A percentile compares a stretch with the other conserved stretches of the same genome.
Conservation (phyloP, 2,329 filamentous ascomycete species). For the Talaromyces sp. region DNA sequence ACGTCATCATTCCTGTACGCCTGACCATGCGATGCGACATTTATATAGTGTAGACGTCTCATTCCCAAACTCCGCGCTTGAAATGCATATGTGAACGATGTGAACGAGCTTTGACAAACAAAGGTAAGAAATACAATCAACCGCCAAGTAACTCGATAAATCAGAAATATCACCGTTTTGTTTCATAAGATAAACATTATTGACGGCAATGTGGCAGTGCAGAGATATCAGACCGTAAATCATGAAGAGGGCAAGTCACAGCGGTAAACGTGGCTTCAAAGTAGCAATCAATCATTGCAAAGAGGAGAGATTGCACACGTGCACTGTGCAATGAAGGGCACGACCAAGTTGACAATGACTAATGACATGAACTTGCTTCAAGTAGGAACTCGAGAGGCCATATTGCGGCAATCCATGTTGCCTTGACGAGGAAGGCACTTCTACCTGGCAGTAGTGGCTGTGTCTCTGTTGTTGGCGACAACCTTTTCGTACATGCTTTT, state of each 20-base stretch:
- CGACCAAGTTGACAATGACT: neutral
- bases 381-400: neutral
- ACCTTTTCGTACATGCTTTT: conserved; percentile 40
- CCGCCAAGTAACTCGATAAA: neutral
- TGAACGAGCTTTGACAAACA: conserved; percentile 10
- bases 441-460: conserved; percentile 20
- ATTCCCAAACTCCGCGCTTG: conserved; percentile 18
- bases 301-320: neutral
- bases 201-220: neutral
- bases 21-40: conserved; percentile 19
- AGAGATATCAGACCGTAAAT: neutral
- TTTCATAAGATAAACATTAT: neutral
- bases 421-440: neutral
- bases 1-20: conserved; percentile 16
- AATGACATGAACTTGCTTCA: neutral
- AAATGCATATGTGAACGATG: conserved; percentile 20
- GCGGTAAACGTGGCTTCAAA: neutral
- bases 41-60: conserved; percentile 16
- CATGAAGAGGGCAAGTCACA: neutral
- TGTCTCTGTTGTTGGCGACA: conserved; percentile 26
- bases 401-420: neutral
- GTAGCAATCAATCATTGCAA: conserved; percentile 1
- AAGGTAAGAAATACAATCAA: conserved; percentile 9
- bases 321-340: conserved; percentile 3
- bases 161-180: neutral